Evolutionary conservation across 176 grass and related monocot species (phyloP).

Genomic region (Oryza punctata): DNA sequence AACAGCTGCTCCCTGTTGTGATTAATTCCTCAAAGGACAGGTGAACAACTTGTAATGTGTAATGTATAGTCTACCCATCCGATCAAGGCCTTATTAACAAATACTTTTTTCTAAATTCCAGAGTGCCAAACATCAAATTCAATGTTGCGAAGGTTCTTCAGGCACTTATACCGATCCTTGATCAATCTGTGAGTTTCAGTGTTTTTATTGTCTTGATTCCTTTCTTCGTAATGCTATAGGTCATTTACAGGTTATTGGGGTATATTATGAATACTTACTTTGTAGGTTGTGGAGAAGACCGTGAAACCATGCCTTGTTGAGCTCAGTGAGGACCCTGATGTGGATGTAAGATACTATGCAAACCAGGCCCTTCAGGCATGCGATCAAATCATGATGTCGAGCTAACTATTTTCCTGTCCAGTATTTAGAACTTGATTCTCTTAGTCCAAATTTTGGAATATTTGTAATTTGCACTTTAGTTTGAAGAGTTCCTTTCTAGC

Average conservation of each 20-base stretch:
- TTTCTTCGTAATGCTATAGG: background rate
- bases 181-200: conserved; percentile 69
- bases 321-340: conserved; percentile 96
- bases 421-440: conserved; percentile 36
- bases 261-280: conserved; percentile 37
- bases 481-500: conserved; percentile 36
- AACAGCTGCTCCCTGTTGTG: conserved; percentile 78
- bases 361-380: conserved; percentile 80
- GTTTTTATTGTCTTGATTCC: background rate
- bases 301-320: conserved; percentile 87
- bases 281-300: conserved; percentile 69
- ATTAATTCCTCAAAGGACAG: conserved; percentile 89
- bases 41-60: conserved; percentile 30
- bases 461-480: conserved; percentile 46
- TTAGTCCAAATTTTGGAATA: conserved; percentile 48
- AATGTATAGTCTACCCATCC: background rate
- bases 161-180: conserved; percentile 71
- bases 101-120: conserved; percentile 25
- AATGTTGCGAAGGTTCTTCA: conserved; percentile 91
- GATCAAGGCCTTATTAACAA: background rate
- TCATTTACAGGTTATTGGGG: conserved; percentile 8
- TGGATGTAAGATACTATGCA: conserved; percentile 86
- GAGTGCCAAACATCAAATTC: conserved; percentile 97
- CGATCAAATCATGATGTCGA: conserved; percentile 89
- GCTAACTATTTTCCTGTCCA: conserved; percentile 44